These are phyloP conservation scores for Quillaja saponaria DNA, from an alignment of 306 rosid species.

Conservation along the genomic window DNA sequence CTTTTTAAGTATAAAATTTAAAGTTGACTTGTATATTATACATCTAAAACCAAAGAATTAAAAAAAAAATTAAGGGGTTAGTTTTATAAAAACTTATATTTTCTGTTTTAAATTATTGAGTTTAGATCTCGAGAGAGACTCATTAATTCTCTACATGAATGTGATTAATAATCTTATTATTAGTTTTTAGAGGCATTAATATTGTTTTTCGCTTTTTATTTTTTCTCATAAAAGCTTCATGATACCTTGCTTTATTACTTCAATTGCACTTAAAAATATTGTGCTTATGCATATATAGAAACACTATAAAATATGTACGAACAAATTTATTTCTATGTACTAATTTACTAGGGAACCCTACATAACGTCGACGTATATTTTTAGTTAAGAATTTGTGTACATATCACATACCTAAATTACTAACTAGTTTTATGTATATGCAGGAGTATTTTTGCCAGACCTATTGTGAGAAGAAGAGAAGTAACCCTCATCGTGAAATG, in stretches of 20 bases:
- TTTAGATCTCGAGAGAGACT: too few relatives aligned
- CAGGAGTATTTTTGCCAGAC: conserved; percentile 73
- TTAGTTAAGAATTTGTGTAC: not conserved
- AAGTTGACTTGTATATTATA: too few relatives aligned
- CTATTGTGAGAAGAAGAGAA: conserved; percentile 55
- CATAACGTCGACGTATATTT: not conserved
- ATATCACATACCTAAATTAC: not conserved
- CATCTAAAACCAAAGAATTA: too few relatives aligned
- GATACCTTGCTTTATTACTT: conserved; percentile 29
- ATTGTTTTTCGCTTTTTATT: not conserved
- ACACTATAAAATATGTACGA: not conserved
- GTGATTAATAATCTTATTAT: too few relatives aligned
- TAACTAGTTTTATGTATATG: conserved; percentile 27
- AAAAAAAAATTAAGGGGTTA: too few relatives aligned
- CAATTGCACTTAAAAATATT: conserved; percentile 24
- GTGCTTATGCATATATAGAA: not conserved
- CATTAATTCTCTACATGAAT: too few relatives aligned
- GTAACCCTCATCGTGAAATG: conserved; percentile 71
- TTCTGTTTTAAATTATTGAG: too few relatives aligned
- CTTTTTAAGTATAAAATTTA: too few relatives aligned
- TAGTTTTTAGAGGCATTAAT: too few relatives aligned
- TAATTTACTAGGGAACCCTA: not conserved
- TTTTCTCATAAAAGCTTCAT: not conserved
- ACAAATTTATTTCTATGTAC: not conserved
- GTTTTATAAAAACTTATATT: too few relatives aligned